Percentiles rank a stretch among this genome's conserved stretches.
Evolutionary conservation across 2,329 filamentous ascomycete genomes (phyloP).

Genomic region (Colletotrichum somersetense): DNA sequence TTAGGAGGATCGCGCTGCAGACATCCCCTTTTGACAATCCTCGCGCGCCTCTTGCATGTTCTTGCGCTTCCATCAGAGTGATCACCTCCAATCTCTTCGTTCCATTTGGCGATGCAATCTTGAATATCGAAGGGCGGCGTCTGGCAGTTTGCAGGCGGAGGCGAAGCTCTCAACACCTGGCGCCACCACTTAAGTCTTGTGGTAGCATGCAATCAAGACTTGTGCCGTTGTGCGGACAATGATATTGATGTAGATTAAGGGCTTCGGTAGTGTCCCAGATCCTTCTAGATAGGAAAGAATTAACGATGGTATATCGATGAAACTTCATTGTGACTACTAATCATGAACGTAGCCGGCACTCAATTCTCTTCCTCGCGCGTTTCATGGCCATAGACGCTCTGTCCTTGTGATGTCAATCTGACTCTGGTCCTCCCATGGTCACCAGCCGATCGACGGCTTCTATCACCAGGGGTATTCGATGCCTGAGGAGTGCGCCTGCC

Average conservation of each 20-base stretch:
- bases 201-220: conserved; percentile 27
- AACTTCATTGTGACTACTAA: background rate
- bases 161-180: background rate
- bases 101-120: conserved; percentile 16
- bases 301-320: background rate
- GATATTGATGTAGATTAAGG: background rate
- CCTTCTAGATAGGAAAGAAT: background rate
- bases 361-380: background rate
- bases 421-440: background rate
- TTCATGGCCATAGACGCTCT: background rate
- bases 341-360: background rate
- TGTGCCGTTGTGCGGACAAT: conserved; percentile 4
- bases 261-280: background rate
- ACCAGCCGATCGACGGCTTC: background rate
- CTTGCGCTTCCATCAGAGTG: background rate
- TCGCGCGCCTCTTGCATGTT: background rate
- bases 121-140: background rate
- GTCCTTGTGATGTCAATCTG: background rate
- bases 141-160: too few relatives aligned
- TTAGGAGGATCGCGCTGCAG: conserved; percentile 3
- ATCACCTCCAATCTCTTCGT: background rate
- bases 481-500: background rate
- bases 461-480: too few relatives aligned
- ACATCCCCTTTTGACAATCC: background rate
- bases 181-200: conserved; percentile 1